phyloP scores from a whole-genome alignment of 768 basidiomycete genomes.

The Galerina sulciceps region DNA sequence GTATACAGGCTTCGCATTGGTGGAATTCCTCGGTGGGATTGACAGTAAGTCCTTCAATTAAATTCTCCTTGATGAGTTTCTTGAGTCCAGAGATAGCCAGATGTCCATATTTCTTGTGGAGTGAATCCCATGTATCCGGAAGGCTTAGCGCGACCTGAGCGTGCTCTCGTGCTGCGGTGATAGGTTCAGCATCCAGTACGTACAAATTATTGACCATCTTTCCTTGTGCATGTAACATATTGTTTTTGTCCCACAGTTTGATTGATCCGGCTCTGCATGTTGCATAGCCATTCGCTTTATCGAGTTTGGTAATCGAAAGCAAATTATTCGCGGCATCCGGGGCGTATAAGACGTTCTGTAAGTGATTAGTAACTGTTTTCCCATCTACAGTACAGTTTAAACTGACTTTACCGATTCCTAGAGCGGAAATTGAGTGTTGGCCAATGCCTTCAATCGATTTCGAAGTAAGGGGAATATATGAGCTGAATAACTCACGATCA shows the following conservation, averaged over 20 bases:
- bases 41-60: background rate
- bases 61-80: constrained; percentile 2
- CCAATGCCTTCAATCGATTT: constrained; percentile 20
- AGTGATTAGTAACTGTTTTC: constrained; percentile 12
- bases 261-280: constrained; percentile 9
- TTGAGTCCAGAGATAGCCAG: constrained; percentile 22
- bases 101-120: constrained; percentile 29
- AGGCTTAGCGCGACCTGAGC: constrained; percentile 1
- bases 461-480: constrained; percentile 11
- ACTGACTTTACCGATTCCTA: constrained; percentile 19
- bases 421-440: background rate
- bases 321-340: constrained; percentile 26
- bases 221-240: constrained; percentile 14
- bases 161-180: constrained; percentile 8
- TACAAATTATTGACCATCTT: constrained; percentile 19
- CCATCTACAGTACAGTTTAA: constrained; percentile 21
- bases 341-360: constrained; percentile 22
- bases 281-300: constrained; percentile 19
- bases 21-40: constrained; percentile 7
- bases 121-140: constrained; percentile 23
- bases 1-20: constrained; percentile 34
- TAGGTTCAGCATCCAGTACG: constrained; percentile 16
- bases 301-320: constrained; percentile 21
- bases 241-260: constrained; percentile 10
- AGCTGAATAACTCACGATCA: constrained; percentile 12